Evolutionary conservation across 257 asterid genomes (phyloP), one percentile per base, ranked within the genome.

Genomic region (Rubia yunnanensis): DNA sequence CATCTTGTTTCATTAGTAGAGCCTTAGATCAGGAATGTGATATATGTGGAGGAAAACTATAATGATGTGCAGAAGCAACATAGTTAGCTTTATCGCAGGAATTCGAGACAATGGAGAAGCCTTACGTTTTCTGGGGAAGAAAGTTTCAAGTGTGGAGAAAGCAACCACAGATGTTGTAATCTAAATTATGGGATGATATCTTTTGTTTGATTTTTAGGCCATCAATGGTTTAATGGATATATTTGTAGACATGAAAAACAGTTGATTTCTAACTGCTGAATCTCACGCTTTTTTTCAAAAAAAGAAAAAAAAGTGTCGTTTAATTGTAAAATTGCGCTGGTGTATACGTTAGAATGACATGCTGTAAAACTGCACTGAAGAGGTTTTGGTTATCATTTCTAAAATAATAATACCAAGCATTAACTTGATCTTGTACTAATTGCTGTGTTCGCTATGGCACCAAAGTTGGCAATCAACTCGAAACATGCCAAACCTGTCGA

Each of bases 211-310:
- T 0, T 63, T 20, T n/a, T 18, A 63, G 55, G 23, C 28, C 32
- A 41, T 69, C 57, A 35, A 69, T 14, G 18, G 53, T 70, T 74
- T 71, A 49, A 77, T 69, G 81, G 82, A 79, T 66, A 70, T 61
- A 68, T 65, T 78, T 78, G 28, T 56, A 79, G 46, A 36, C 11
- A 26, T 69, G 36, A 64, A 50, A n/a, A 7, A 67, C 94, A 88
- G 60, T 72, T 77, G 74, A 46, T 73, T 54, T 70, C 24, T 74
- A 81, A 78, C 81, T 66, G 84, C 35, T 57, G 44, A 70, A 71
- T 50, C 20, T 50, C n/a, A n/a, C n/a, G n/a, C n/a, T n/a, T n/a
- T n/a, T n/a, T n/a, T n/a, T n/a, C n/a, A n/a, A n/a, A n/a, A n/a
- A n/a, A n/a, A n/a, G n/a, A n/a, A n/a, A n/a, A n/a, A n/a, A n/a